Percentiles rank a stretch among this genome's conserved stretches.
These are phyloP conservation scores for Oryza meridionalis DNA, from an alignment of 176 grass and related monocot genomes.

Conservation along the genomic window DNA sequence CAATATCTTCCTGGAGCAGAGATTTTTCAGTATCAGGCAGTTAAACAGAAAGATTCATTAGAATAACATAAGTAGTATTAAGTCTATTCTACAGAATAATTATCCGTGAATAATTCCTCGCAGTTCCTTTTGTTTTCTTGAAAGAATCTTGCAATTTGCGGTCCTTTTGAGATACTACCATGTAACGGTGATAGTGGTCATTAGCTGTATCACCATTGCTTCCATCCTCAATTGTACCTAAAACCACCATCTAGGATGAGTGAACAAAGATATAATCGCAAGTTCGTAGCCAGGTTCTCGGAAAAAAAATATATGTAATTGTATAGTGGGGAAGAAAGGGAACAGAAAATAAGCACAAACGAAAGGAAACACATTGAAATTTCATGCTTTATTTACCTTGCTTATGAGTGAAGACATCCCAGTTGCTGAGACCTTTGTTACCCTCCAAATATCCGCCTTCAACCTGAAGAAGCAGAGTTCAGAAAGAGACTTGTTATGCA, in stretches of 20 bases:
- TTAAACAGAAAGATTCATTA: background rate
- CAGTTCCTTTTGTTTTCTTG: background rate
- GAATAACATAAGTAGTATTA: background rate
- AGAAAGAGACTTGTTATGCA: background rate
- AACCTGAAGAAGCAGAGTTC: conserved; percentile 43
- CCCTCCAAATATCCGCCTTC: conserved; percentile 77
- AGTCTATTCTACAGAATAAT: background rate
- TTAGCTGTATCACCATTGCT: conserved; percentile 60
- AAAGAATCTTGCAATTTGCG: background rate
- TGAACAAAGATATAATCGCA: too few relatives aligned
- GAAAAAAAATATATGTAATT: too few relatives aligned
- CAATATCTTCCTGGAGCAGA: conserved; percentile 59
- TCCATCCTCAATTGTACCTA: conserved; percentile 61
- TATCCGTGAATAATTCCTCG: background rate
- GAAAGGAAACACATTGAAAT: too few relatives aligned
- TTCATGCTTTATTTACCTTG: conserved; percentile 26
- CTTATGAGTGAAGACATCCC: conserved; percentile 68
- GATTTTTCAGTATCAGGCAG: background rate
- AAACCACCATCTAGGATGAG: background rate
- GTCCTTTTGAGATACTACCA: conserved; percentile 32
- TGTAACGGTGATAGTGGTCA: conserved; percentile 75
- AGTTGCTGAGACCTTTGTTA: conserved; percentile 75
- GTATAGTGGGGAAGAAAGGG: too few relatives aligned
- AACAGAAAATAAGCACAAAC: too few relatives aligned
- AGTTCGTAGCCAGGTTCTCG: background rate